A percentile compares a stretch with the other conserved stretches of the same genome.
phyloP scores from a whole-genome alignment of 1,284 basidiomycete genomes.

The Boletus albobrunnescens region DNA sequence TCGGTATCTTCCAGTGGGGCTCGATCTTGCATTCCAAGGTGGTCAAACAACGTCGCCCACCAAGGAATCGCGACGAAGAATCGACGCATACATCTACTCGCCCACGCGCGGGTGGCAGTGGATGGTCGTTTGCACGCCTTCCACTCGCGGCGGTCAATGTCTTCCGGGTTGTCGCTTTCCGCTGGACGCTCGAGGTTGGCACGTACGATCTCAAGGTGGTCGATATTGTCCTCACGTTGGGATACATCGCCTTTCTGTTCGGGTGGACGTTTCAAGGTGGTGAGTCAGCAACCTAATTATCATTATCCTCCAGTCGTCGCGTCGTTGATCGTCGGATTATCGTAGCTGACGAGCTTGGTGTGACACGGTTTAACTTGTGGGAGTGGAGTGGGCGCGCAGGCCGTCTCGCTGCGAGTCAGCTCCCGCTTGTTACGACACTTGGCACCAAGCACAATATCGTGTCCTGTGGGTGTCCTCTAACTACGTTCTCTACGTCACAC shows the following conservation, averaged over 20 bases:
- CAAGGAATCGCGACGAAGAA: slow-evolving; percentile 20
- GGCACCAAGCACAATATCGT: slow-evolving; percentile 65
- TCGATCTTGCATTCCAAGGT: slow-evolving; percentile 29
- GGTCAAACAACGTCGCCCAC: slow-evolving; percentile 1
- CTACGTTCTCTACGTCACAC: neutral
- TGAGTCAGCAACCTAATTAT: slow-evolving; percentile 28
- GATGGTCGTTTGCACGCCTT: slow-evolving; percentile 28
- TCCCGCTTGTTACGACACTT: slow-evolving; percentile 59
- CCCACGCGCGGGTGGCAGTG: neutral
- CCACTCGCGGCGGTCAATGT: slow-evolving; percentile 40
- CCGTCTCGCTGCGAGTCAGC: slow-evolving; percentile 49
- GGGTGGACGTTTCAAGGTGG: slow-evolving; percentile 49
- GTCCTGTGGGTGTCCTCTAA: slow-evolving; percentile 39
- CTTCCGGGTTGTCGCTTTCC: slow-evolving; percentile 48
- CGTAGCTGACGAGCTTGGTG: slow-evolving; percentile 37
- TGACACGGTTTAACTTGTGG: slow-evolving; percentile 34
- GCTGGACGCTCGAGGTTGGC: slow-evolving; percentile 45
- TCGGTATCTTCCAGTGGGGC: slow-evolving; percentile 38
- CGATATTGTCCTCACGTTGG: slow-evolving; percentile 44
- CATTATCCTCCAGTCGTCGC: neutral
- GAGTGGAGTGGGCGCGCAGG: slow-evolving; percentile 51
- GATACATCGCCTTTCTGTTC: slow-evolving; percentile 45
- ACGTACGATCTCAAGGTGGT: slow-evolving; percentile 45
- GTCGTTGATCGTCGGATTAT: neutral
- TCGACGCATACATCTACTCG: slow-evolving; percentile 3